Percentiles rank a stretch among this genome's conserved stretches.
Conservation (phyloP, 2,329 filamentous ascomycete species). For the Chrysoporthe deuterocubensis region DNA sequence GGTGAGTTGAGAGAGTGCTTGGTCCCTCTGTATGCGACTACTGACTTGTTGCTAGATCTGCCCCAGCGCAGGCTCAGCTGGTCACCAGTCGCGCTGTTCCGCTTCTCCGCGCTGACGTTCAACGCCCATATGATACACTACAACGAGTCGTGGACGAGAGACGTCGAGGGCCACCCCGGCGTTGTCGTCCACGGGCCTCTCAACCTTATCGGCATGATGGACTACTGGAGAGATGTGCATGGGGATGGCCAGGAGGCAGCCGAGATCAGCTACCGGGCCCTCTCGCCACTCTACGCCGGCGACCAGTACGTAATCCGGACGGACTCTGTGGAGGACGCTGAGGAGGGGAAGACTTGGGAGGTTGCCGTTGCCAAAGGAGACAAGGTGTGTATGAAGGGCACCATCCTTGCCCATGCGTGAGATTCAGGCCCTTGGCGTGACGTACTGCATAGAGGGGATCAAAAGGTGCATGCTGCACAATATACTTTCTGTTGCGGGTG, state of each 20-base stretch:
- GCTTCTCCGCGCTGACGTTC: slow-evolving; percentile 83
- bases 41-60: slow-evolving; percentile 4
- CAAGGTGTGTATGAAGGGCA: slow-evolving; percentile 42
- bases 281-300: slow-evolving; percentile 71
- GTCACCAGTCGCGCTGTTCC: slow-evolving; percentile 65
- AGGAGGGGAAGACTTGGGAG: slow-evolving; percentile 43
- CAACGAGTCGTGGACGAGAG: slow-evolving; percentile 66
- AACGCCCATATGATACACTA: slow-evolving; percentile 88
- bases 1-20: slow-evolving; percentile 11
- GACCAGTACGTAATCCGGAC: slow-evolving; percentile 67
- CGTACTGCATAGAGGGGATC: not conserved
- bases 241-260: slow-evolving; percentile 41
- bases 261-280: slow-evolving; percentile 67
- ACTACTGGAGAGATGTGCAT: slow-evolving; percentile 64
- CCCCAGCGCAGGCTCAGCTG: slow-evolving; percentile 41
- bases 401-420: slow-evolving; percentile 31
- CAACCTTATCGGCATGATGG: slow-evolving; percentile 72
- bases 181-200: slow-evolving; percentile 82
- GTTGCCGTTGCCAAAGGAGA: slow-evolving; percentile 51
- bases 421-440: not conserved
- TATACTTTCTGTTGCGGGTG: too few relatives aligned
- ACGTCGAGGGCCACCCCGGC: slow-evolving; percentile 70
- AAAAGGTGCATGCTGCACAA: not conserved
- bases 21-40: not conserved
- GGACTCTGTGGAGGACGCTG: slow-evolving; percentile 44